These are phyloP conservation scores for Cyphellophora attinorum DNA, from an alignment of 2,329 filamentous ascomycete species.

Conservation along the genomic window DNA sequence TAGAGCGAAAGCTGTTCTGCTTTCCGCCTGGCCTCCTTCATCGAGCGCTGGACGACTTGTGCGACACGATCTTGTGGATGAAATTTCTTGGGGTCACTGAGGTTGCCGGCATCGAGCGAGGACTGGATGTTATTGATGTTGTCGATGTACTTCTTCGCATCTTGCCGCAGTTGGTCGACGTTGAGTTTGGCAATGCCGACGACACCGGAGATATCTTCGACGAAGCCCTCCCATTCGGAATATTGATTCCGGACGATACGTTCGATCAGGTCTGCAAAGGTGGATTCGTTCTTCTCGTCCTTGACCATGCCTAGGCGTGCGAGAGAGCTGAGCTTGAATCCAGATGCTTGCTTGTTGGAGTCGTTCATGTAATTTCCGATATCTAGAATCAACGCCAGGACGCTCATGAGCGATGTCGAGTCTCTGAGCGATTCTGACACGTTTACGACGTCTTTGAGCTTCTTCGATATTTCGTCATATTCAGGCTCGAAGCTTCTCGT, in stretches of 20 bases:
- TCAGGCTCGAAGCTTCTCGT: slow-evolving; percentile 77
- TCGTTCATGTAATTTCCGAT: slow-evolving; percentile 99
- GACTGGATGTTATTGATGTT: slow-evolving; percentile 90
- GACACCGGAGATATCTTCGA: slow-evolving; percentile 73
- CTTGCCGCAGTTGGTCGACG: slow-evolving; percentile 78
- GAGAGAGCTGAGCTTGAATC: slow-evolving; percentile 95
- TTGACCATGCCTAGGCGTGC: slow-evolving; percentile 94
- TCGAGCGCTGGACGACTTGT: slow-evolving; percentile 79
- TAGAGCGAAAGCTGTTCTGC: slow-evolving; percentile 93
- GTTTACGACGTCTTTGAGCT: slow-evolving; percentile 73
- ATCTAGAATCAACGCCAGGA: slow-evolving; percentile 88
- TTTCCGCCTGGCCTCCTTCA: slow-evolving; percentile 95
- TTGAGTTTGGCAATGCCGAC: slow-evolving; percentile 79
- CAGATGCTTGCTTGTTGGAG: slow-evolving; percentile 92
- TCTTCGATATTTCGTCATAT: slow-evolving; percentile 82
- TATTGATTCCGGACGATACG: slow-evolving; percentile 95
- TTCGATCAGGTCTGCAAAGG: slow-evolving; percentile 89
- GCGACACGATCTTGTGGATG: slow-evolving; percentile 93
- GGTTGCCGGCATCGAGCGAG: slow-evolving; percentile 83
- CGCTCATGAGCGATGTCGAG: slow-evolving; percentile 89
- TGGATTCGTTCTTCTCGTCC: slow-evolving; percentile 97
- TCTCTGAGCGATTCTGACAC: slow-evolving; percentile 86
- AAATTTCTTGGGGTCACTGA: slow-evolving; percentile 95
- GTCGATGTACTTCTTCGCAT: slow-evolving; percentile 86
- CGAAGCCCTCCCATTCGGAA: slow-evolving; percentile 85